phyloP scores from a whole-genome alignment of 164 flowering plant species.

The Nelumbo lutea region DNA sequence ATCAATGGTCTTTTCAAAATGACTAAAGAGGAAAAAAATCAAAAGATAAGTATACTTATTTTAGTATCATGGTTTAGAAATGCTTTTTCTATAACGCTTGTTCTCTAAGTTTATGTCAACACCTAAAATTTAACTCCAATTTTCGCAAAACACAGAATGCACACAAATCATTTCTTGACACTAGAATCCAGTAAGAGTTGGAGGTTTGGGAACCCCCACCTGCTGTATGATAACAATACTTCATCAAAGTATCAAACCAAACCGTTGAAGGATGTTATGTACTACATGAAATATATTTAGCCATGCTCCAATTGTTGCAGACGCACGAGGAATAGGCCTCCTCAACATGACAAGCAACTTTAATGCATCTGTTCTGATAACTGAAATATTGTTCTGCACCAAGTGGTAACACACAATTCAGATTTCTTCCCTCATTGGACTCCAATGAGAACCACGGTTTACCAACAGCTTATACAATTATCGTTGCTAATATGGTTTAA shows the following conservation, averaged over 20 bases:
- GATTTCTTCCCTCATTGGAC: too few species aligned
- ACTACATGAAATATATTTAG: slow-evolving; percentile 85
- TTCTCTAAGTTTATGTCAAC: too few species aligned
- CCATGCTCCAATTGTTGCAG: slow-evolving; percentile 94
- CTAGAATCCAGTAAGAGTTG: background rate
- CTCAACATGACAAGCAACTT: slow-evolving; percentile 71
- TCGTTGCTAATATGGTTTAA: background rate
- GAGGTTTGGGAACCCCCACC: background rate
- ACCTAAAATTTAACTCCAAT: too few species aligned
- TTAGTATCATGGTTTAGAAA: too few species aligned
- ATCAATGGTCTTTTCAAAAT: too few species aligned
- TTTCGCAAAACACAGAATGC: too few species aligned
- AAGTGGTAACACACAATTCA: too few species aligned
- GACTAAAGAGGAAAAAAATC: too few species aligned
- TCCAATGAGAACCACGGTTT: too few species aligned
- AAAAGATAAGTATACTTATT: too few species aligned
- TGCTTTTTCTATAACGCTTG: too few species aligned
- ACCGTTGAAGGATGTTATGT: background rate
- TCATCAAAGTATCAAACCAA: background rate
- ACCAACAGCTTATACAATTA: too few species aligned
- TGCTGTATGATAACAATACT: background rate
- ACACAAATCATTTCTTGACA: background rate
- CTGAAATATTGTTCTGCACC: slow-evolving; percentile 68
- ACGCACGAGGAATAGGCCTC: slow-evolving; percentile 81
- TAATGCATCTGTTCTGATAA: slow-evolving; percentile 85